Evolutionary conservation across 306 rosid species (phyloP).

Genomic region (Mimosa pudica): DNA sequence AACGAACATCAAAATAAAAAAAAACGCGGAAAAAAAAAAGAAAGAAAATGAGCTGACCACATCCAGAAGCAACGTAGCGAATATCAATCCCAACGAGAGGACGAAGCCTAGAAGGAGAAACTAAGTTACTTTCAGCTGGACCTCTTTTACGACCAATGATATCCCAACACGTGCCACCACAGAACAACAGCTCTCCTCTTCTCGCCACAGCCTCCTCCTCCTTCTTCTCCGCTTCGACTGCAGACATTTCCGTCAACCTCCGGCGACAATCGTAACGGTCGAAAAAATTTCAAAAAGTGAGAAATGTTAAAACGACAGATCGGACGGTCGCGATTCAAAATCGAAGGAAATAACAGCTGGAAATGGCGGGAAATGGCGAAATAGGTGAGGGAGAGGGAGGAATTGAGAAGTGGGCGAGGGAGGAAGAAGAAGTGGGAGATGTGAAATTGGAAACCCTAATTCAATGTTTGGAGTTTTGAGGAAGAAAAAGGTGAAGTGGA

Average conservation of each 20-base stretch:
- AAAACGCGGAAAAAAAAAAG: no score
- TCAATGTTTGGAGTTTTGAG: slow-evolving; percentile 40
- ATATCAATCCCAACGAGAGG: slow-evolving; percentile 77
- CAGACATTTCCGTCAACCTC: slow-evolving; percentile 81
- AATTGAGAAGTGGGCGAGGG: slow-evolving; percentile 29
- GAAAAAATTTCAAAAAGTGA: neutral
- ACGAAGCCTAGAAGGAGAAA: slow-evolving; percentile 87
- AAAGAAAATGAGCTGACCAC: slow-evolving; percentile 44
- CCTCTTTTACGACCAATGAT: slow-evolving; percentile 80
- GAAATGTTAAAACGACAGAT: slow-evolving; percentile 44
- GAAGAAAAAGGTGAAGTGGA: slow-evolving; percentile 35
- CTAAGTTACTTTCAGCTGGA: slow-evolving; percentile 66
- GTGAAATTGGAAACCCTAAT: slow-evolving; percentile 78
- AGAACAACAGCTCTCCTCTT: slow-evolving; percentile 87
- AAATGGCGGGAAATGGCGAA: slow-evolving; percentile 68
- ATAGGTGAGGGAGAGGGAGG: slow-evolving; percentile 38
- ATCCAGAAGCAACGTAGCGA: slow-evolving; percentile 85
- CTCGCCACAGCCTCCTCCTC: slow-evolving; percentile 45
- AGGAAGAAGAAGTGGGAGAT: neutral
- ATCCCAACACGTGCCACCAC: slow-evolving; percentile 95
- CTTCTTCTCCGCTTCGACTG: slow-evolving; percentile 61
- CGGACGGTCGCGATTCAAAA: slow-evolving; percentile 78
- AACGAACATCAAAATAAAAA: neutral
- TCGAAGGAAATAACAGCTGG: slow-evolving; percentile 17
- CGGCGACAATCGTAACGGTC: slow-evolving; percentile 50